A percentile compares a stretch with the other conserved stretches of the same genome.
Evolutionary conservation across 768 basidiomycete genomes (phyloP).

Genomic region (Mycena sanguinolenta): DNA sequence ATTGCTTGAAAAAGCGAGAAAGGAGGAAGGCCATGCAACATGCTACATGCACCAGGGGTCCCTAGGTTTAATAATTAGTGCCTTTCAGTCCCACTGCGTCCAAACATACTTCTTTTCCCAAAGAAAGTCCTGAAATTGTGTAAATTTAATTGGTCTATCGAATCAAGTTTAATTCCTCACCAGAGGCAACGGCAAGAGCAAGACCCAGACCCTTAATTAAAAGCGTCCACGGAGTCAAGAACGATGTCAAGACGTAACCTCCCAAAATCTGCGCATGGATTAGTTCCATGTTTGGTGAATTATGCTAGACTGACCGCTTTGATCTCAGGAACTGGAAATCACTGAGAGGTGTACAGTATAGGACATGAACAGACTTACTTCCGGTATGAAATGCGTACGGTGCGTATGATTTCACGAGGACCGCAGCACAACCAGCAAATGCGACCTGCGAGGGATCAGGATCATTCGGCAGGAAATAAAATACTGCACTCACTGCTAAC

Average conservation of each 20-base stretch:
- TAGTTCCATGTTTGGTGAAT: background rate
- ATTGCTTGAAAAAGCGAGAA: conserved; percentile 76
- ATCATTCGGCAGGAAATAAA: background rate
- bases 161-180: too few relatives aligned
- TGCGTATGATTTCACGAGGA: conserved; percentile 75
- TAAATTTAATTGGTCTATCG: too few relatives aligned
- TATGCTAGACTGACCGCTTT: conserved; percentile 69
- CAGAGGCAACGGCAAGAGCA: conserved; percentile 84
- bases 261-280: conserved; percentile 69
- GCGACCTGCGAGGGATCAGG: conserved; percentile 55
- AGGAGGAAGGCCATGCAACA: conserved; percentile 85
- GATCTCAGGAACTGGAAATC: conserved; percentile 77
- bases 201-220: conserved; percentile 88
- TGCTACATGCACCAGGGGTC: conserved; percentile 88
- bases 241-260: conserved; percentile 89
- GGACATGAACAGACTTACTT: conserved; percentile 61
- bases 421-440: conserved; percentile 74
- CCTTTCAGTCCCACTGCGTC: conserved; percentile 28
- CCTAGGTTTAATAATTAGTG: conserved; percentile 53
- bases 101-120: conserved; percentile 82
- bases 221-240: conserved; percentile 88
- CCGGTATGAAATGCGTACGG: conserved; percentile 86
- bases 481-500: conserved; percentile 64
- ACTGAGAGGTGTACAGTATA: conserved; percentile 6
- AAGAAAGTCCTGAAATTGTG: conserved; percentile 66